Percentiles rank a stretch among this genome's conserved stretches.
phyloP scores from a whole-genome alignment of 1,284 basidiomycete species.

The Meira nashicola region DNA sequence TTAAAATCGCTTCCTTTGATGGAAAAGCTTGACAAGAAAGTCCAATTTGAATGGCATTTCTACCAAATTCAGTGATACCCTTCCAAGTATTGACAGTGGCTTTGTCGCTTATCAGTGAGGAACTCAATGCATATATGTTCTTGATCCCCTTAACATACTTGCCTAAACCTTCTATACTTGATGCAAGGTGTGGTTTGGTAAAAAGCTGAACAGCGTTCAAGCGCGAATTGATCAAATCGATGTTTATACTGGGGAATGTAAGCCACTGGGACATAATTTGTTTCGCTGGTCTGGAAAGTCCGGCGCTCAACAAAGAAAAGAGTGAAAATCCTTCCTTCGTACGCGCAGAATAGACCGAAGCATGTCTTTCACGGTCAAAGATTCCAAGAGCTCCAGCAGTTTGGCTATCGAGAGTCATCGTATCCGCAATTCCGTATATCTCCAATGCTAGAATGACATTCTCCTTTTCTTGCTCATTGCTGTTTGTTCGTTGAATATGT shows the following conservation, averaged over 20 bases:
- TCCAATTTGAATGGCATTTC: slow-evolving; percentile 3
- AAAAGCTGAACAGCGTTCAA: slow-evolving; percentile 15
- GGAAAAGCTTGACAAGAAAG: slow-evolving; percentile 6
- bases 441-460: not conserved
- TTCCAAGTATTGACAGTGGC: slow-evolving; percentile 6
- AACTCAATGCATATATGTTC: not conserved
- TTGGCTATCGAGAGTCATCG: slow-evolving; percentile 10
- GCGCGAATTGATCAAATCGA: slow-evolving; percentile 8
- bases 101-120: not conserved
- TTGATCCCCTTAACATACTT: not conserved
- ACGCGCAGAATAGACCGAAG: slow-evolving; percentile 3
- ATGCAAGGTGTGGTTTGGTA: not conserved
- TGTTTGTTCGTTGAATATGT: not conserved
- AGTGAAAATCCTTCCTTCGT: slow-evolving; percentile 16
- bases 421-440: slow-evolving; percentile 9
- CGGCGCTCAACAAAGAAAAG: not conserved
- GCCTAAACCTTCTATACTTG: not conserved
- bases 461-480: not conserved
- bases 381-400: slow-evolving; percentile 14
- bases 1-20: slow-evolving; percentile 4
- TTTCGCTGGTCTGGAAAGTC: not conserved
- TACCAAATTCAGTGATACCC: slow-evolving; percentile 2
- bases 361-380: slow-evolving; percentile 15
- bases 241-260: slow-evolving; percentile 7
- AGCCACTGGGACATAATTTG: slow-evolving; percentile 15